Evolutionary conservation across 2,329 filamentous ascomycete species (phyloP).

Genomic region (Fusarium devonianum): DNA sequence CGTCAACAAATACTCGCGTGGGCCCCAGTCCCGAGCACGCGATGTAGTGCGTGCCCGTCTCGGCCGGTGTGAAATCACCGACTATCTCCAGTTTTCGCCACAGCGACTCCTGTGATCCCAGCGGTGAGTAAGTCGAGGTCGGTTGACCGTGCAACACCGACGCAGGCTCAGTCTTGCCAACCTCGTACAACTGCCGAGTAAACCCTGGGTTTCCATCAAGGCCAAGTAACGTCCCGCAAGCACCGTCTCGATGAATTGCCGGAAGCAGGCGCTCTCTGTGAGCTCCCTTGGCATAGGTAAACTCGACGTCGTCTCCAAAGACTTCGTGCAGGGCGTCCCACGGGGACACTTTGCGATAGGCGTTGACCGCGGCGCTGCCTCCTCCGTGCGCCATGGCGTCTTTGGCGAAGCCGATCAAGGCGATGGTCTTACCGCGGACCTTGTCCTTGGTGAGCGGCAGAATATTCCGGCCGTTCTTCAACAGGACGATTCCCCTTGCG

Average conservation of each 20-base stretch:
- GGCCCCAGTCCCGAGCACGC: slow-evolving; percentile 42
- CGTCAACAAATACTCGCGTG: slow-evolving; percentile 38
- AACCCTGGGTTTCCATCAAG: slow-evolving; percentile 43
- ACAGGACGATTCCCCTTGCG: slow-evolving; percentile 64
- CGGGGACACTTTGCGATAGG: slow-evolving; percentile 44
- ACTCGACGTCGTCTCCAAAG: slow-evolving; percentile 29
- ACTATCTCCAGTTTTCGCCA: slow-evolving; percentile 40
- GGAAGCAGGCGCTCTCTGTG: slow-evolving; percentile 32
- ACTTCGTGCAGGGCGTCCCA: slow-evolving; percentile 42
- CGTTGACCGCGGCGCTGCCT: slow-evolving; percentile 43
- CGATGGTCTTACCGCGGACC: slow-evolving; percentile 37
- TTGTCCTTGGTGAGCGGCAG: slow-evolving; percentile 55
- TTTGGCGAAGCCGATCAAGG: slow-evolving; percentile 45
- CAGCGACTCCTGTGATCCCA: slow-evolving; percentile 37
- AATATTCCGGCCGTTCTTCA: slow-evolving; percentile 66
- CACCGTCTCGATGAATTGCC: slow-evolving; percentile 17
- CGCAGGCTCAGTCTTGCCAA: slow-evolving; percentile 25
- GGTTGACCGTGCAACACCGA: slow-evolving; percentile 27
- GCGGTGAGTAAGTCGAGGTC: slow-evolving; percentile 35
- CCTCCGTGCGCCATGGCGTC: slow-evolving; percentile 44
- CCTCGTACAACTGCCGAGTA: slow-evolving; percentile 38
- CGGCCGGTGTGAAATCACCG: slow-evolving; percentile 41
- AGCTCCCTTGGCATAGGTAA: slow-evolving; percentile 37
- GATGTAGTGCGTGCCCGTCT: slow-evolving; percentile 42
- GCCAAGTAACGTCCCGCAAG: slow-evolving; percentile 31